Percentiles rank a stretch among this genome's conserved stretches.
Conservation (phyloP, 2,329 filamentous ascomycete genomes). For the Phoma sp. region DNA sequence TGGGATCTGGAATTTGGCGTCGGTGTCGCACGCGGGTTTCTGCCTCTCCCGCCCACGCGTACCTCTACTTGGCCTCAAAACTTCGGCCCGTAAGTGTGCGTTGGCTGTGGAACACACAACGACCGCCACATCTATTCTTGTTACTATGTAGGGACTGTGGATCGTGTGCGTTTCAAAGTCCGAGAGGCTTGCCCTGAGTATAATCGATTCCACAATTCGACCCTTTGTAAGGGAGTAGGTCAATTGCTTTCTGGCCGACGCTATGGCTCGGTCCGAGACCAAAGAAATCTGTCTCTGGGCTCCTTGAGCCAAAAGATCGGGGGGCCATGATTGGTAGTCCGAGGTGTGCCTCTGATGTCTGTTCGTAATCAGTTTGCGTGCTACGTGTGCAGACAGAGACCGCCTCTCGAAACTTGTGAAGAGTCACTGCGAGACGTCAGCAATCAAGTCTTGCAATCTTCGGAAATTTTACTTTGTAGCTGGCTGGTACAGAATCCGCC, state of each 20-base stretch:
- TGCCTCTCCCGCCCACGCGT: not conserved
- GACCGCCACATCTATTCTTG: not conserved
- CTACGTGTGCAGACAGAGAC: not conserved
- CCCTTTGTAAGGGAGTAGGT: constrained; percentile 3
- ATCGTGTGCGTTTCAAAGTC: not conserved
- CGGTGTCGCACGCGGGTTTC: not conserved
- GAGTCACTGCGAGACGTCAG: not conserved
- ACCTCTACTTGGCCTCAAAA: not conserved
- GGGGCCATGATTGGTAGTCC: not conserved
- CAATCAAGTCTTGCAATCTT: not conserved
- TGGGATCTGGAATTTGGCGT: not conserved
- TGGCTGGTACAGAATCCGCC: not conserved
- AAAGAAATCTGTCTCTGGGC: not conserved
- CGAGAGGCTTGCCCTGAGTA: not conserved
- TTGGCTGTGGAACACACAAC: not conserved
- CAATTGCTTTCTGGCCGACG: not conserved
- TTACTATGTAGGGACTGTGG: not conserved
- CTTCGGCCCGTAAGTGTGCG: not conserved
- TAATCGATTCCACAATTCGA: not conserved
- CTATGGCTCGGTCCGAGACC: not conserved
- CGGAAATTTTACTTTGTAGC: not conserved
- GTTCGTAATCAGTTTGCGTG: not conserved
- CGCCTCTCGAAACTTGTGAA: not conserved
- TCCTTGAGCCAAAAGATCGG: not conserved
- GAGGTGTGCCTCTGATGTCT: too few relatives aligned